A percentile compares a stretch with the other conserved stretches of the same genome.
Evolutionary conservation across 2,329 filamentous ascomycete genomes (phyloP).

Genomic region (Sclerotinia spermophila): DNA sequence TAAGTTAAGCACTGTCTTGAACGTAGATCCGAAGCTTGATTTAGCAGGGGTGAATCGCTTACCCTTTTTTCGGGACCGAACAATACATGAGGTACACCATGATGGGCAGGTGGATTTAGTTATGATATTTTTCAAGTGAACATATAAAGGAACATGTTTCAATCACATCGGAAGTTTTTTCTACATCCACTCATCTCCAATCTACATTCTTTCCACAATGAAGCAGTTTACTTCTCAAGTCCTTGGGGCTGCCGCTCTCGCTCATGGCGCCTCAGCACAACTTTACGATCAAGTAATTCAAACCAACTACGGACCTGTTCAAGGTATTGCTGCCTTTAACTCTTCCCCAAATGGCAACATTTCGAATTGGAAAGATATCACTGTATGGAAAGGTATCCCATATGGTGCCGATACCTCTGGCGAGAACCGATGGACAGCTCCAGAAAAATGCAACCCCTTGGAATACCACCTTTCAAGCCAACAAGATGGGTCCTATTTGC

Average conservation of each 20-base stretch:
- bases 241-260: neutral
- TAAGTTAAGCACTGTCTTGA: neutral
- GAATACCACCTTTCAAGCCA: conserved; percentile 30
- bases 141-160: neutral
- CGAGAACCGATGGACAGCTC: conserved; percentile 39
- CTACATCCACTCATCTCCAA: neutral
- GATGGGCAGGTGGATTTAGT: neutral
- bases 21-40: neutral
- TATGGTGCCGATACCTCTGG: conserved; percentile 40
- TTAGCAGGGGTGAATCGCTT: neutral
- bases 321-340: conserved; percentile 23
- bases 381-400: conserved; percentile 9
- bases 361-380: conserved; percentile 32
- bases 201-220: neutral
- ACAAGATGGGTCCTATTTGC: conserved; percentile 32
- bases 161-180: neutral
- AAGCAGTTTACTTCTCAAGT: neutral
- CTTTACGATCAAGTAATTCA: conserved; percentile 22
- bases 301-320: conserved; percentile 21
- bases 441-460: conserved; percentile 31
- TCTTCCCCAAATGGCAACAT: conserved; percentile 17
- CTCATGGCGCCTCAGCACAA: conserved; percentile 2
- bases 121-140: neutral
- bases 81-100: neutral
- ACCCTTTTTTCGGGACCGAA: neutral